Evolutionary conservation across 2,329 filamentous ascomycete species (phyloP), one percentile per base, ranked within the genome.

Genomic region (Sphaerulina populicola): DNA sequence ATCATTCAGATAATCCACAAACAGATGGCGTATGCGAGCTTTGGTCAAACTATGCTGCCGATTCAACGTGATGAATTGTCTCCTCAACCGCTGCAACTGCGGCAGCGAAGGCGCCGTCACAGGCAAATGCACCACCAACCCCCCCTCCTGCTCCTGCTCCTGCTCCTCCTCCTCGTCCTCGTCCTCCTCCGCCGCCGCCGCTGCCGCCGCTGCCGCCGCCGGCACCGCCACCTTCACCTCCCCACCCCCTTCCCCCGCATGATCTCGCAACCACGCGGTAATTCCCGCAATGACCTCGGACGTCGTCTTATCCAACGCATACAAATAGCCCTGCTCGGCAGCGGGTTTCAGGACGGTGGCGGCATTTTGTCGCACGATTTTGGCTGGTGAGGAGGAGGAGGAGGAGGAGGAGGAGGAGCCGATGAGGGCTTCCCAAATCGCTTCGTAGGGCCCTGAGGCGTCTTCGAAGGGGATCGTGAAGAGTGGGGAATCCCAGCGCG

Each of bases 381-480:
- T 87, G 52, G 77, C 59, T 77, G 81, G 61, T 74, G 76, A 74
- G 29, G 67, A n/a, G n/a, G n/a, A n/a, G n/a, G n/a, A n/a, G n/a
- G n/a, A n/a, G n/a, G n/a, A n/a, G n/a, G n/a, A n/a, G n/a, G n/a
- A n/a, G n/a, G 76, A 74, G 29, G 67, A 72, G 31, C 76, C 77
- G 11, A 80, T 67, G 51, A 93, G 71, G 2, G 82, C 78, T 38
- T 90, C 85, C 87, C 86, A 93, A 51, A 93, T 77, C 51, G 77
- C 74, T 43, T 83, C 79, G 55, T 81, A 85, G 1, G 81, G 81
- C n/a, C 77, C 77, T 51, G 76, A 76, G 50, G 78, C 77, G 65
- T 94, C 88, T 40, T 89, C 83, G 75, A 83, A 86, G 9, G 88
- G 77, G 0, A 93, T 76, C 3, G 85, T 85, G 69, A 91, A 93